phyloP scores from a whole-genome alignment of 140 eudicot genomes.

The Oenanthe javanica region DNA sequence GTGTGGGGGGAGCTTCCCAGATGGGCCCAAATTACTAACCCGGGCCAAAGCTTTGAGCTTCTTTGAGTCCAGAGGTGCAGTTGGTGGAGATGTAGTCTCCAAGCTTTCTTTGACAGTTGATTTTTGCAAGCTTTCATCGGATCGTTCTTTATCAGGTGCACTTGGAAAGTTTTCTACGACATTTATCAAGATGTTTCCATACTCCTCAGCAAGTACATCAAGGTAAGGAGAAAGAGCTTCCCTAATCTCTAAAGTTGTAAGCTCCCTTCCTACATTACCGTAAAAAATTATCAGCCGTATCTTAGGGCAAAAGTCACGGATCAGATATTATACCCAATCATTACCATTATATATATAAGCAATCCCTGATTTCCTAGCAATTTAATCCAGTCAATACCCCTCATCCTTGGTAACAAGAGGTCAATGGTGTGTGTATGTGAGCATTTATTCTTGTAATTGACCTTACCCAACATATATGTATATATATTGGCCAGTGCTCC shows the following conservation, averaged over 20 bases:
- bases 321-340: neutral
- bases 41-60: slow-evolving; percentile 53
- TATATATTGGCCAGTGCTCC: too few species aligned
- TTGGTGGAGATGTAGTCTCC: slow-evolving; percentile 25
- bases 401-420: neutral
- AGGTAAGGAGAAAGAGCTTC: slow-evolving; percentile 81
- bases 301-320: neutral
- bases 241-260: slow-evolving; percentile 85
- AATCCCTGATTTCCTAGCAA: neutral
- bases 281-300: neutral
- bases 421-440: neutral
- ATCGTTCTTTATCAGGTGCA: slow-evolving; percentile 46
- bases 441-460: neutral
- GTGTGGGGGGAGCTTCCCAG: slow-evolving; percentile 74
- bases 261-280: slow-evolving; percentile 69
- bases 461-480: neutral
- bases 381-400: neutral
- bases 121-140: slow-evolving; percentile 32
- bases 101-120: slow-evolving; percentile 25
- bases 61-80: slow-evolving; percentile 27
- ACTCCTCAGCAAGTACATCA: slow-evolving; percentile 58
- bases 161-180: slow-evolving; percentile 70
- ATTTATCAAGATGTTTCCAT: slow-evolving; percentile 48
- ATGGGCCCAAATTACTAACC: slow-evolving; percentile 38
- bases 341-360: neutral